Conservation (phyloP, 306 rosid genomes). For the Rosa lucieae region DNA sequence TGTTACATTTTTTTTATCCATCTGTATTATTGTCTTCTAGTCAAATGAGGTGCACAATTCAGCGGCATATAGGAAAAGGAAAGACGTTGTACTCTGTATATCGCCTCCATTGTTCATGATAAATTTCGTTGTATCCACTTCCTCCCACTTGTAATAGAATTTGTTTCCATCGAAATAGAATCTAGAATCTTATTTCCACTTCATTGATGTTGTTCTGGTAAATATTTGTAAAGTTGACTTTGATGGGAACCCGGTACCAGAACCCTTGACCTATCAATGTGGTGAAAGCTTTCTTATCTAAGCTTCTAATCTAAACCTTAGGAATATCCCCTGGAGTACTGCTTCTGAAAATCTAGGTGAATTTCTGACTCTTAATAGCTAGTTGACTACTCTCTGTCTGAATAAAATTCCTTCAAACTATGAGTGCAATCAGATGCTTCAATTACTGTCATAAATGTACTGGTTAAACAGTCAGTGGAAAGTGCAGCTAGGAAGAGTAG, state of each 20-base stretch:
- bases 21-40: conserved; percentile 38
- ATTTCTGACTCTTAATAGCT: background rate
- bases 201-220: background rate
- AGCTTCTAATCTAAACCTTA: background rate
- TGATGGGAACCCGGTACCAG: background rate
- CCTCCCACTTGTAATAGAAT: conserved; percentile 27
- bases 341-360: background rate
- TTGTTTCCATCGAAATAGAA: conserved; percentile 18
- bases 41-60: conserved; percentile 50
- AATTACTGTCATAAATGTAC: background rate
- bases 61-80: conserved; percentile 35
- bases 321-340: background rate
- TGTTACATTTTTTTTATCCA: conserved; percentile 31
- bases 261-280: background rate
- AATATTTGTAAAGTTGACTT: background rate
- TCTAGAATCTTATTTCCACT: background rate
- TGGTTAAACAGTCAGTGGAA: background rate
- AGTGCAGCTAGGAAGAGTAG: background rate
- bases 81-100: conserved; percentile 34
- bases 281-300: conserved; percentile 1
- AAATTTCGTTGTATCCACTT: conserved; percentile 18
- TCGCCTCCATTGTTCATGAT: conserved; percentile 37
- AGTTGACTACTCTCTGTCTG: background rate
- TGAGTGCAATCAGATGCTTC: conserved; percentile 4
- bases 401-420: background rate